Evolutionary conservation across 2,329 filamentous ascomycete genomes (phyloP), one percentile per base, ranked within the genome.

Genomic region (Xylaria sp.): DNA sequence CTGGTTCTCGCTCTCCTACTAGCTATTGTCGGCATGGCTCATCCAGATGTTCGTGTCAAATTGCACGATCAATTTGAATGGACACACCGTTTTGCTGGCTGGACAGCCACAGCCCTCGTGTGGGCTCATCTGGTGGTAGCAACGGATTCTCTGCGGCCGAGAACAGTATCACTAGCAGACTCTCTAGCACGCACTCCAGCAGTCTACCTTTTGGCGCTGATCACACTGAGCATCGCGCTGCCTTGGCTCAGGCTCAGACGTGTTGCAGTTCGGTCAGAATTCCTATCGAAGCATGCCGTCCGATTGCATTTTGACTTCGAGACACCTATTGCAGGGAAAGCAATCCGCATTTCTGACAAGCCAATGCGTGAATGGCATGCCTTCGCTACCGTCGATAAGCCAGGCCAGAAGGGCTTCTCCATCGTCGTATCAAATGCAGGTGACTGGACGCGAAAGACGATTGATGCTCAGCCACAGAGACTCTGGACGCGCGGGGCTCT

Each of bases 201-300:
- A 9, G 82, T 95, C 80, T 96, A 92, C 90, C 87, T 92, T 75
- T 83, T 95, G 20, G 74, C 88, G 32, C 77, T 88, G 55, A 89
- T 90, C 55, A 93, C 92, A 1, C 75, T 85, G 50, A 87, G 90
- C 72, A 86, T 94, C 71, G 83, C 91, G 55, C 89, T 91, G 61
- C 92, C 93, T 0, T 97, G 93, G 92, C 78, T 91, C 2, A 86
- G 88, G 67, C 87, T 96, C 34, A 88, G 92, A 65, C 89, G 88
- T 73, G 89, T 92, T 66, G 81, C 83, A 10, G 91, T 95, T 70
- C 82, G 86, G 23, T 84, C 90, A 9, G 89, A 93, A 76, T 82
- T 85, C 3, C 87, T 96, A 20, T 95, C 92, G 0, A 78, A 85
- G 25, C 92, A 94, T 80, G 92, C 92, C 48, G 82, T 93, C 37